A percentile compares a stretch with the other conserved stretches of the same genome.
These are phyloP conservation scores for Camillea tinctor DNA, from an alignment of 2,329 filamentous ascomycete genomes.

Conservation along the genomic window DNA sequence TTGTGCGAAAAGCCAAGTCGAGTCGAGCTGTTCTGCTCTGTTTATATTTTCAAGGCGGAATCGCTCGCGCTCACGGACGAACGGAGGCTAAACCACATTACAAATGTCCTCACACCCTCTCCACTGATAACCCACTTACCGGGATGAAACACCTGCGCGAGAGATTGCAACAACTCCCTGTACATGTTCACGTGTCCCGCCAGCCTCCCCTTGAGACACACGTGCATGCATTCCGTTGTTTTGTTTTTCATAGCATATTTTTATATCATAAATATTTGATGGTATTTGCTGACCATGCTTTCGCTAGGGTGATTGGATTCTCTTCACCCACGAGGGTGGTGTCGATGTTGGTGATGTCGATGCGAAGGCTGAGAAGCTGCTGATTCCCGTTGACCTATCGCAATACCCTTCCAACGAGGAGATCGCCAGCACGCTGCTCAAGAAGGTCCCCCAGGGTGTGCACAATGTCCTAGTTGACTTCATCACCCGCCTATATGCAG, in stretches of 20 bases:
- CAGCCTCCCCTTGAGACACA: not conserved
- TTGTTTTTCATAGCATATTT: constrained; percentile 9
- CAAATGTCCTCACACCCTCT: constrained; percentile 28
- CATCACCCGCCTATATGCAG: constrained; percentile 95
- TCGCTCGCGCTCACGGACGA: constrained; percentile 37
- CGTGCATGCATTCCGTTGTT: not conserved
- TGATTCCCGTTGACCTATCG: constrained; percentile 92
- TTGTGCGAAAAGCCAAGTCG: constrained; percentile 15
- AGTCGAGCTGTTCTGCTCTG: constrained; percentile 9
- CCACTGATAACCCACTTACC: constrained; percentile 19
- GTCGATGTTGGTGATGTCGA: constrained; percentile 99
- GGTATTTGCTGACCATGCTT: constrained; percentile 16
- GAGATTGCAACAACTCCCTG: constrained; percentile 8
- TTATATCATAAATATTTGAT: constrained; percentile 3
- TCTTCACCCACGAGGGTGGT: constrained; percentile 99
- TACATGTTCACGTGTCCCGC: constrained; percentile 9
- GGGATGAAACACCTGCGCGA: constrained; percentile 13
- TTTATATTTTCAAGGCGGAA: constrained; percentile 24
- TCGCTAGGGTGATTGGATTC: constrained; percentile 92
- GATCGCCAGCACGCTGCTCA: constrained; percentile 80
- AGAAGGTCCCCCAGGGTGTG: constrained; percentile 90
- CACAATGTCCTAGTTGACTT: constrained; percentile 99
- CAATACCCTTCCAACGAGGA: constrained; percentile 95
- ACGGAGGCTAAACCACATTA: constrained; percentile 42
- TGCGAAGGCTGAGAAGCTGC: constrained; percentile 96